Percentiles rank a stretch among this genome's conserved stretches.
Conservation (phyloP, 2,329 filamentous ascomycete genomes). For the Talaromyces sp. region DNA sequence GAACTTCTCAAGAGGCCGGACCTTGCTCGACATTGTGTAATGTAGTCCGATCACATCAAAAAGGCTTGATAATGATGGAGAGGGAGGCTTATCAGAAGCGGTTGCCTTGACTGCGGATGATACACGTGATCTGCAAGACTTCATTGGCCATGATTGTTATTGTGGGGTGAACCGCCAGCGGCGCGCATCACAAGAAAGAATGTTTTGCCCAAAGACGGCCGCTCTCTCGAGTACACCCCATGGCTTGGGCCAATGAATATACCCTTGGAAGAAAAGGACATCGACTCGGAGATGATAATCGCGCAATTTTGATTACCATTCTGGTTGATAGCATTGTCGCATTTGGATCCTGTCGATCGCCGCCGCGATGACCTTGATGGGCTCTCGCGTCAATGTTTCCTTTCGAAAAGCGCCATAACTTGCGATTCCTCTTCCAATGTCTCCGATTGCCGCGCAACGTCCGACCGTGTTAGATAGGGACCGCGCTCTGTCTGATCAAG, state of each 20-base stretch:
- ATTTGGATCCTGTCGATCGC: slow-evolving; percentile 20
- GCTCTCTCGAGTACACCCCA: neutral
- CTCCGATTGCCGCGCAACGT: slow-evolving; percentile 45
- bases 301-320: neutral
- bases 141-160: neutral
- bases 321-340: slow-evolving; percentile 14
- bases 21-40: slow-evolving; percentile 46
- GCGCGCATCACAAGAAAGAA: slow-evolving; percentile 5
- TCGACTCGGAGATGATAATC: neutral
- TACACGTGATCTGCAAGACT: neutral
- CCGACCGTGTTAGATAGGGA: slow-evolving; percentile 41
- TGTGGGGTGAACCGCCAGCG: neutral
- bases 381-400: slow-evolving; percentile 41
- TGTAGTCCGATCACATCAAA: neutral
- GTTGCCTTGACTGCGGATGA: neutral
- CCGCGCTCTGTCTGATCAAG: slow-evolving; percentile 58
- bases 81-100: neutral
- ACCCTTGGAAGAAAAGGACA: neutral
- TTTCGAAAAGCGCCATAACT: slow-evolving; percentile 44
- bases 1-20: slow-evolving; percentile 66
- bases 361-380: slow-evolving; percentile 39
- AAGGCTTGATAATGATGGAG: neutral
- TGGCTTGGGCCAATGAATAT: neutral
- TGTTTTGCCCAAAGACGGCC: slow-evolving; percentile 23
- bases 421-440: slow-evolving; percentile 49